Base-by-base conservation (phyloP, 23 red algal genomes). In the Chondrus crispus region DNA sequence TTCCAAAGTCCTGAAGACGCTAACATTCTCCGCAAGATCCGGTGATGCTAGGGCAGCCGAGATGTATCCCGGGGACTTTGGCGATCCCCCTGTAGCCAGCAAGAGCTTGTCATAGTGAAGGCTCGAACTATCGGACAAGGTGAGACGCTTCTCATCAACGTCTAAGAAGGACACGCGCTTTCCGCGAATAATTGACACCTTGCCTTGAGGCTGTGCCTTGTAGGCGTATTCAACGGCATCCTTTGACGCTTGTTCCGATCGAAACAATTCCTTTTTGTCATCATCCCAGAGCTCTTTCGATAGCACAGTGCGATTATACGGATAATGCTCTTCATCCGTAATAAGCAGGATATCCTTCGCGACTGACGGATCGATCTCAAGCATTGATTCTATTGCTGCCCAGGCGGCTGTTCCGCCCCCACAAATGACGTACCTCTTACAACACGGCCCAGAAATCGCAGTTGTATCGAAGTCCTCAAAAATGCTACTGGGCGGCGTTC, bases 321-420 rank as follows among this genome's bases (percentile, higher is more conserved):
- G 94, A 62, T 44, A 80, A 41, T 60, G 74, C 14, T 55, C 33
- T 42, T 96, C 94, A 4, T 91, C 87, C 14, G 88, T 54, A 12
- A 96, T 48, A 22, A 96, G 84, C 72, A 96, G 20, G 54, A 96
- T 86, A 20, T 90, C 64, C 37, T 66, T 28, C 38, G 41, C 30
- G 2, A 58, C 30, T 13, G 2, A 26, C 10, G 60, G 68, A 20
- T 96, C 89, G 18, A 24, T 50, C 9, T 92, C 68, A 19, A 86
- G 45, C 37, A 96, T 92, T 12, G 87, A 78, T 28, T 96, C 69
- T 5, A 96, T 85, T 5, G 94, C 94, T 20, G 85, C 51, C 94
- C 94, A 96, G 11, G 94, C 94, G 53, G 94, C 82, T 2, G 94
- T 96, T 35, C 94, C 94, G 8, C 88, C 94, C 46, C 94, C 94